phyloP scores from a whole-genome alignment of 495 filamentous ascomycete species.

The Penicillium cataractarum region DNA sequence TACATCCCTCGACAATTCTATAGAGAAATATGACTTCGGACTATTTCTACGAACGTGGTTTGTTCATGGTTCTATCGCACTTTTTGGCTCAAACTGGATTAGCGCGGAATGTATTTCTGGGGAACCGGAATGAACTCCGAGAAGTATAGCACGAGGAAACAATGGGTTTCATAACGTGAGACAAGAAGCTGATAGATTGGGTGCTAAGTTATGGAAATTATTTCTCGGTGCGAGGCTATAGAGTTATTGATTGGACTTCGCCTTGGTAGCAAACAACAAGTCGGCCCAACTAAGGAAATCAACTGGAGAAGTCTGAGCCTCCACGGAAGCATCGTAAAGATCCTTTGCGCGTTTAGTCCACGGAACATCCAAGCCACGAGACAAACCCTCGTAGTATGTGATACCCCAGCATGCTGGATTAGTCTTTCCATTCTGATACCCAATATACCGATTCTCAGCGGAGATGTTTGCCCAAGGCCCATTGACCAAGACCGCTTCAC shows the following conservation, averaged over 20 bases:
- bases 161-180: background rate
- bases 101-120: background rate
- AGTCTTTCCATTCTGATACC: background rate
- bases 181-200: background rate
- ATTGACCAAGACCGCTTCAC: conserved; percentile 40
- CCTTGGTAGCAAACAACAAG: background rate
- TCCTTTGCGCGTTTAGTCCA: background rate
- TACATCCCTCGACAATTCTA: background rate
- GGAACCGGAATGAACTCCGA: background rate
- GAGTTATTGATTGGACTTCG: background rate
- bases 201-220: background rate
- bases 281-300: background rate
- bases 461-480: conserved; percentile 39
- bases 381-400: background rate
- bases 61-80: background rate
- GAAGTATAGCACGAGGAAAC: background rate
- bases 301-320: background rate
- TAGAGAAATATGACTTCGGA: background rate
- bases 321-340: background rate
- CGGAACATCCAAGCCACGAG: background rate
- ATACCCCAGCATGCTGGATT: background rate
- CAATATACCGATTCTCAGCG: conserved; percentile 1
- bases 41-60: background rate
- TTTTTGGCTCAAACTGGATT: background rate
- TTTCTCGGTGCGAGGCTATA: background rate